These are phyloP conservation scores for Plasmodium berghei DNA, from an alignment of 169 alveolate genomes.

Conservation along the genomic window DNA sequence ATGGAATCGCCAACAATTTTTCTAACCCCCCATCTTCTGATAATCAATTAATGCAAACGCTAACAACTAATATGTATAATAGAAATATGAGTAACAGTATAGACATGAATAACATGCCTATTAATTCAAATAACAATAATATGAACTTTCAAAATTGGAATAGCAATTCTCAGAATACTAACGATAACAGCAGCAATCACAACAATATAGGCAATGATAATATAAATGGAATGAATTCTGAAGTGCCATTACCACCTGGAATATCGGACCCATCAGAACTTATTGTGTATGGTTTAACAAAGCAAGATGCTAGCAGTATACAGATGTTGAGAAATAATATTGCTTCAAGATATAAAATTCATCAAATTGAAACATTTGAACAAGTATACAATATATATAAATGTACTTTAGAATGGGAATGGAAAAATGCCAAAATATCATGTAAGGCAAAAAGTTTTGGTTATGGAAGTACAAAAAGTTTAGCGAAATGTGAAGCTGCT, in stretches of 20 bases:
- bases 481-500: conserved; percentile 76
- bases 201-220: conserved; percentile 7
- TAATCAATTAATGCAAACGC: conserved; percentile 23
- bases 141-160: conserved; percentile 35
- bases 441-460: conserved; percentile 75
- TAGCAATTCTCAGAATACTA: not conserved
- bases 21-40: not conserved
- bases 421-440: conserved; percentile 68
- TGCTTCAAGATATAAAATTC: conserved; percentile 71
- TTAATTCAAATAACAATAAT: not conserved
- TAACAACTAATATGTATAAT: too few species aligned
- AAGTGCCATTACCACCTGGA: conserved; percentile 1
- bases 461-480: conserved; percentile 71
- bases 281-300: conserved; percentile 49
- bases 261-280: conserved; percentile 56
- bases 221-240: conserved; percentile 13
- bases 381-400: conserved; percentile 71
- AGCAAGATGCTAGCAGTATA: conserved; percentile 70
- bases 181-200: conserved; percentile 1
- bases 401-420: conserved; percentile 75
- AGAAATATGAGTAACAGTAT: not conserved
- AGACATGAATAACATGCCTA: not conserved
- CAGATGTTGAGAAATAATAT: conserved; percentile 74
- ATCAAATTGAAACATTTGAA: conserved; percentile 69
- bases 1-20: too few species aligned